Evolutionary conservation across 1,139 yeast genomes (phyloP).

Genomic region (Scheffersomyces segobiensis): DNA sequence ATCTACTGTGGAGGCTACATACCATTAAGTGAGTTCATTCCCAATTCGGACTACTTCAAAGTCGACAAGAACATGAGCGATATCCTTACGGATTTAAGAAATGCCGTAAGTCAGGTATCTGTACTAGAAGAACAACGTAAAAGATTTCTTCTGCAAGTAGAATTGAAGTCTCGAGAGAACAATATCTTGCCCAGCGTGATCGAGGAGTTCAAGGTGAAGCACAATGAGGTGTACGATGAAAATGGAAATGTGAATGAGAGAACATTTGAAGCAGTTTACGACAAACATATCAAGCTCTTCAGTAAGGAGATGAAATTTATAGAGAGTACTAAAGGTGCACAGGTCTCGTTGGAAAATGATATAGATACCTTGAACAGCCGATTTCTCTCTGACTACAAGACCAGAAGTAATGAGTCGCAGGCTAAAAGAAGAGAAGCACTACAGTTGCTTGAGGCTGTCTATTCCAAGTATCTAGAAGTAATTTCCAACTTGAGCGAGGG

Average conservation of each 20-base stretch:
- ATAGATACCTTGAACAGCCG: constrained; percentile 42
- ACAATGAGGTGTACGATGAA: constrained; percentile 14
- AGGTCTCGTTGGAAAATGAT: constrained; percentile 42
- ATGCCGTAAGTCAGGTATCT: constrained; percentile 23
- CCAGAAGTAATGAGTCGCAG: constrained; percentile 23
- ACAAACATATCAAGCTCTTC: constrained; percentile 41
- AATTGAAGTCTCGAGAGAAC: constrained; percentile 46
- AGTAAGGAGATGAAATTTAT: constrained; percentile 41
- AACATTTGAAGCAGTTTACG: constrained; percentile 33
- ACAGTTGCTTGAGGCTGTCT: constrained; percentile 55
- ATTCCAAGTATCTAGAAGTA: constrained; percentile 55
- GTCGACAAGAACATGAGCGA: constrained; percentile 42
- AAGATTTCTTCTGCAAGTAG: constrained; percentile 41
- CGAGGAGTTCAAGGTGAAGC: constrained; percentile 39
- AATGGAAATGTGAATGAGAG: constrained; percentile 24
- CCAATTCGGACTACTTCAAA: constrained; percentile 44
- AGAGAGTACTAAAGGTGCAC: constrained; percentile 37
- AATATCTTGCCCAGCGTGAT: constrained; percentile 55
- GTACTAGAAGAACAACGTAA: constrained; percentile 34
- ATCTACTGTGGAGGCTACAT: constrained; percentile 46
- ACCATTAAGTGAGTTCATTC: constrained; percentile 47
- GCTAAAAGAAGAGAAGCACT: constrained; percentile 49
- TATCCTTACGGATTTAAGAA: constrained; percentile 43
- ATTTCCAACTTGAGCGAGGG: constrained; percentile 68
- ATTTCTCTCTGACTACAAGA: constrained; percentile 27